A percentile compares a stretch with the other conserved stretches of the same genome.
Evolutionary conservation across 768 basidiomycete genomes (phyloP).

Genomic region (Lentinus tigrinus): DNA sequence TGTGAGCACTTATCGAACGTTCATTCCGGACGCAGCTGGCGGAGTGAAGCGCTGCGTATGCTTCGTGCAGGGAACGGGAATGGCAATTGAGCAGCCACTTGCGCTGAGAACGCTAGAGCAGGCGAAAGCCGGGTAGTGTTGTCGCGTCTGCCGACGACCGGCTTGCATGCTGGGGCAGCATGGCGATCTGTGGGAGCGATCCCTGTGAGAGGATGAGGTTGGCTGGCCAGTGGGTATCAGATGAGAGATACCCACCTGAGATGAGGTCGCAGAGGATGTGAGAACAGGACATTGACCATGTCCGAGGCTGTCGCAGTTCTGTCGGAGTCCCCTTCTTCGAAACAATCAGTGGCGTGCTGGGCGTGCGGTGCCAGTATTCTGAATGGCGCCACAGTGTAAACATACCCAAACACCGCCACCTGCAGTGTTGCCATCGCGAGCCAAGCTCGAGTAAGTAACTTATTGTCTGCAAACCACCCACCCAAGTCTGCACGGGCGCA

Average conservation of each 20-base stretch:
- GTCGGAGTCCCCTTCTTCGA: not conserved
- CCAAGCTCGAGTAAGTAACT: too few species aligned
- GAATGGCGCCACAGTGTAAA: constrained; percentile 10
- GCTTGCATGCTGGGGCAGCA: not conserved
- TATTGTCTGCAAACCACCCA: too few species aligned
- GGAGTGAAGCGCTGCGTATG: not conserved
- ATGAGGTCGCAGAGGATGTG: constrained; percentile 1
- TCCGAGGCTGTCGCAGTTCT: not conserved
- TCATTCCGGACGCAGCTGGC: not conserved
- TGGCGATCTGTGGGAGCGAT: constrained; percentile 3
- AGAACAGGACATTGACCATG: not conserved
- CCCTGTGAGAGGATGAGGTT: not conserved
- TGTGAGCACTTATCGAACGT: constrained; percentile 8
- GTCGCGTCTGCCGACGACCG: not conserved
- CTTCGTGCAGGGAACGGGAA: constrained; percentile 1
- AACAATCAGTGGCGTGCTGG: constrained; percentile 16
- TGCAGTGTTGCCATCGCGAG: not conserved
- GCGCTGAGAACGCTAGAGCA: not conserved
- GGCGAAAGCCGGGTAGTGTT: not conserved
- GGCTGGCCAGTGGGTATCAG: not conserved
- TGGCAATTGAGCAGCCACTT: not conserved
- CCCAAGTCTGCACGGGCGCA: too few species aligned
- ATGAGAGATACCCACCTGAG: not conserved
- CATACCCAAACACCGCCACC: not conserved
- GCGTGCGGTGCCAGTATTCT: not conserved